A percentile compares a stretch with the other conserved stretches of the same genome.
phyloP scores from a whole-genome alignment of 148 eudicot species.

The Linanthus parryae region DNA sequence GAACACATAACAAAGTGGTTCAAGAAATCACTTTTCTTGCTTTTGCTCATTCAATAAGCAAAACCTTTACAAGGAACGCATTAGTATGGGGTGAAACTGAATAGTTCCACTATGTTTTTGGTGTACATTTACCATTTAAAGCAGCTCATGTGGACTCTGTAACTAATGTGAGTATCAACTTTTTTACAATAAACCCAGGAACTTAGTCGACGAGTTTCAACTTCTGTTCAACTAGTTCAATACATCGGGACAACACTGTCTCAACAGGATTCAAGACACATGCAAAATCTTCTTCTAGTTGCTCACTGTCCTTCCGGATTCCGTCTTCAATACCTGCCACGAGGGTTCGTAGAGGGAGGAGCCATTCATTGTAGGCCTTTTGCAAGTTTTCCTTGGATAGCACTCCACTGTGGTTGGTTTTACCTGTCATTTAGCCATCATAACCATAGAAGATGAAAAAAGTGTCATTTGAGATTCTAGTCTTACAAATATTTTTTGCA shows the following conservation, averaged over 20 bases:
- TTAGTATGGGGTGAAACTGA: too few species aligned
- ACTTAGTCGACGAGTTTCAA: constrained; percentile 20
- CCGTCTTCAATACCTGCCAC: constrained; percentile 44
- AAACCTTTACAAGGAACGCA: too few species aligned
- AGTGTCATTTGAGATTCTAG: too few species aligned
- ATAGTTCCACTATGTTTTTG: too few species aligned
- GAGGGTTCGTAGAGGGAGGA: constrained; percentile 65
- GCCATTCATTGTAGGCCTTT: constrained; percentile 71
- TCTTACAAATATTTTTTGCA: too few species aligned
- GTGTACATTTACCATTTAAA: too few species aligned
- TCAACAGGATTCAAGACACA: constrained; percentile 80
- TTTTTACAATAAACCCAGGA: neutral
- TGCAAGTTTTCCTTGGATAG: constrained; percentile 46
- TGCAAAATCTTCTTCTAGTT: constrained; percentile 29
- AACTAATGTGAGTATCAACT: neutral
- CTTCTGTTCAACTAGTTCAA: constrained; percentile 80
- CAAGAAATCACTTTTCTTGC: too few species aligned
- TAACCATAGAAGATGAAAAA: too few species aligned
- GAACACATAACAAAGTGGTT: too few species aligned
- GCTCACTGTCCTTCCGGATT: constrained; percentile 34
- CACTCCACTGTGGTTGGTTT: constrained; percentile 62
- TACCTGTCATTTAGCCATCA: too few species aligned
- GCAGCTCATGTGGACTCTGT: too few species aligned
- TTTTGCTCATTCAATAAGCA: too few species aligned
- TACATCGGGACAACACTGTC: constrained; percentile 73